Evolutionary conservation across 129 eudicot genomes (phyloP), one percentile per base, ranked within the genome.

Genomic region (Pseudognaphalium luteoalbum): DNA sequence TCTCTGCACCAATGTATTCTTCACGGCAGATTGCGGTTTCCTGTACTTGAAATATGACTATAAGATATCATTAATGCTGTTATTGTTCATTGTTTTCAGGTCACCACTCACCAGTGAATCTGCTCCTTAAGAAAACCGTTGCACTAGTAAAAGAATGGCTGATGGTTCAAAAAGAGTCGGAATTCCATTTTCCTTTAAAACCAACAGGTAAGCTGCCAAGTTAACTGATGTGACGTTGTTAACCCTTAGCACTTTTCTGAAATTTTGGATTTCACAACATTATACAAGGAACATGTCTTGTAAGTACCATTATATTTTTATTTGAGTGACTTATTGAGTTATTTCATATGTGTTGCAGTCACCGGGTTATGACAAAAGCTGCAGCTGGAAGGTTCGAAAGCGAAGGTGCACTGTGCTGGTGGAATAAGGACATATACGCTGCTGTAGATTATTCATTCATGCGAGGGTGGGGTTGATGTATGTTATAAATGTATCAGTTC

Each of bases 111-210:
- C n/a, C n/a, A n/a, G 44, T 60, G 81, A 81, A 42, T 73, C 59
- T 76, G 73, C 68, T 51, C 80, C 89, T 59, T 17, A 50, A 28
- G 86, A 91, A 71, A 81, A 82, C 81, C 72, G 78, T 42, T 74
- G 67, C 72, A 78, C 91, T 66, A 67, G 81, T 72, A 93, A 95
- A 78, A 89, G 97, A 42, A 78, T 87, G 81, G 91, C 97, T 6
- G 99, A 95, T 83, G 96, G 94, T 69, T 95, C 97, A 34, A 95
- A 95, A 81, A 87, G 99, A 70, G 88, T 95, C 56, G 83, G 89
- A 28, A 89, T 85, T 54, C 97, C 92, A 12, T 82, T 83, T 70
- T 83, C 84, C 7, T 80, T 85, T 76, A 80, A 80, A n/a, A n/a
- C 83, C 90, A 87, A 47, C 87, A 86, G 96, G 97, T 90, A 76